Conservation (phyloP, 495 filamentous ascomycete species). For the Halenospora varia region DNA sequence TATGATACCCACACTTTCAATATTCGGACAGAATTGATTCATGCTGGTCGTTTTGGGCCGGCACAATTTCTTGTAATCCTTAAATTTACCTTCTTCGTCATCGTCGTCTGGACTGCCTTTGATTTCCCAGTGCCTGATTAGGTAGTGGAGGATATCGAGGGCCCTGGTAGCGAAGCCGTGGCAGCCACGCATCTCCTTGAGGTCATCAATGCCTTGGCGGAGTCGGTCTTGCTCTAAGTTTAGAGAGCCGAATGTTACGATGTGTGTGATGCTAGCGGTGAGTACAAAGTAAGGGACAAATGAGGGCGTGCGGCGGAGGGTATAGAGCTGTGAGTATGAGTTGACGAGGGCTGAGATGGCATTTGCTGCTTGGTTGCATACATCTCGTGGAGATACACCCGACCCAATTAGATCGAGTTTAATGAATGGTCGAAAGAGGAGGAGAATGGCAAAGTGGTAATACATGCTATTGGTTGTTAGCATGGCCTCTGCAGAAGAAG, state of each 20-base stretch:
- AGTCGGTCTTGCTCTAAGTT: no score
- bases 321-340: conserved; percentile 56
- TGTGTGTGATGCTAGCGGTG: conserved; percentile 54
- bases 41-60: conserved; percentile 33
- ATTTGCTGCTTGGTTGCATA: conserved; percentile 58
- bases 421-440: conserved; percentile 63
- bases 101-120: no score
- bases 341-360: conserved; percentile 53
- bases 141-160: conserved; percentile 51
- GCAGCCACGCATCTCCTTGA: no score
- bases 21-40: conserved; percentile 48
- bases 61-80: conserved; percentile 32
- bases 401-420: conserved; percentile 55
- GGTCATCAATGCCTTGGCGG: conserved; percentile 54
- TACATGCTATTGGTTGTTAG: conserved; percentile 51
- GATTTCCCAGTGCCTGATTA: conserved; percentile 52
- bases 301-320: conserved; percentile 50
- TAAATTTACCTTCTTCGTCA: no score
- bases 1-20: conserved; percentile 20
- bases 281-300: conserved; percentile 59
- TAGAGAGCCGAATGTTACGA: conserved; percentile 31
- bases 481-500: not conserved
- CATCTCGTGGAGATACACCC: conserved; percentile 55
- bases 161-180: no score
- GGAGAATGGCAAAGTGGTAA: conserved; percentile 58